Conservation (phyloP, 202 grass and related monocot species). For the Schoenoplectus tabernaemontani region DNA sequence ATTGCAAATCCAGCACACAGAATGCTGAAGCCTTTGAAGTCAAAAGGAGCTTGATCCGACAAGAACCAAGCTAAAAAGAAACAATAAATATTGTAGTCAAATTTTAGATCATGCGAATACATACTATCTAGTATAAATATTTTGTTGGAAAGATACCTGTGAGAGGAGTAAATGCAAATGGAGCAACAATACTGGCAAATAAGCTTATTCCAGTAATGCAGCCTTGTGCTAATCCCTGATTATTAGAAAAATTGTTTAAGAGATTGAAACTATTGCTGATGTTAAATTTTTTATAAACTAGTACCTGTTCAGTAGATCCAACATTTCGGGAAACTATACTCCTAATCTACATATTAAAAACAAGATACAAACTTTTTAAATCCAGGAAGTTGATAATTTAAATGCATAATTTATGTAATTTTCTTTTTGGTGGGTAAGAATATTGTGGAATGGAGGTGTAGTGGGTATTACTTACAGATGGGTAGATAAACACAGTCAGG, state of each 20-base stretch:
- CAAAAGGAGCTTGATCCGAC: conserved; percentile 61
- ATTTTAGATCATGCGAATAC: not conserved
- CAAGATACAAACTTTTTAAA: not conserved
- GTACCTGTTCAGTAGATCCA: conserved; percentile 72
- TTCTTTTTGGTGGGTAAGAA: not conserved
- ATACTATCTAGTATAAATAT: not conserved
- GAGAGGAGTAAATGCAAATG: conserved; percentile 70
- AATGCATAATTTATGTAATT: not conserved
- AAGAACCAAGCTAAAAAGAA: conserved; percentile 63
- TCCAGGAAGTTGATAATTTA: not conserved
- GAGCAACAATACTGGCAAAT: conserved; percentile 73
- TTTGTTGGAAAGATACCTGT: conserved; percentile 44
- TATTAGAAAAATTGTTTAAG: not conserved
- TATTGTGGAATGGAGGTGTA: not conserved
- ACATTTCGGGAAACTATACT: conserved; percentile 72
- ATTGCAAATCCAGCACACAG: conserved; percentile 67
- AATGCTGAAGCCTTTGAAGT: conserved; percentile 94
- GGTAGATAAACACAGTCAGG: conserved; percentile 69
- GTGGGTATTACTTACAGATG: conserved; percentile 45
- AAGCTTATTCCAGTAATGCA: conserved; percentile 84
- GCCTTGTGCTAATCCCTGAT: conserved; percentile 91
- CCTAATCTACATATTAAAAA: conserved; percentile 48
- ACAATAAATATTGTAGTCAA: not conserved
- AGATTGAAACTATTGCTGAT: not conserved
- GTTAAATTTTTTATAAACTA: not conserved